These are phyloP conservation scores for Tetracladium maxilliforme DNA, from an alignment of 2,329 filamentous ascomycete genomes.

Conservation along the genomic window DNA sequence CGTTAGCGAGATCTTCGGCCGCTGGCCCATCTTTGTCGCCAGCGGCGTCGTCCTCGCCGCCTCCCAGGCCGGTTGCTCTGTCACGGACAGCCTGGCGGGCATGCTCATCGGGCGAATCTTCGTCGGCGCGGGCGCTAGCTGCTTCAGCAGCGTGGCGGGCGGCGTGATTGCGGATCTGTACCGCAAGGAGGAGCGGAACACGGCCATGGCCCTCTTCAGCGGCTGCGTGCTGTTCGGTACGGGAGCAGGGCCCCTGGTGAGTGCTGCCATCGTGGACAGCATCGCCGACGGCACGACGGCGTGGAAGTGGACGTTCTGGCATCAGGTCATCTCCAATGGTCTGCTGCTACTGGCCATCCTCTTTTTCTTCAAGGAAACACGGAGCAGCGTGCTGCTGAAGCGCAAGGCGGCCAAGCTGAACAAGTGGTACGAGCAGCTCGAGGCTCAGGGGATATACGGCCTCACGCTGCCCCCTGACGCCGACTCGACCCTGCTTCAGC, in stretches of 20 bases:
- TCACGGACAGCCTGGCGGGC: constrained; percentile 53
- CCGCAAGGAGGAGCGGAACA: constrained; percentile 64
- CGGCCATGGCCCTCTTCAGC: constrained; percentile 82
- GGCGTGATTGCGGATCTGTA: constrained; percentile 83
- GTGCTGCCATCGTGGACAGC: constrained; percentile 53
- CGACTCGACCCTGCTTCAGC: too few relatives aligned
- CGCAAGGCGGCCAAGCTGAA: constrained; percentile 64
- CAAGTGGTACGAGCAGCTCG: constrained; percentile 61
- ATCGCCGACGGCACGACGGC: too few relatives aligned
- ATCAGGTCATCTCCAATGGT: constrained; percentile 59
- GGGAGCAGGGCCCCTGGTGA: constrained; percentile 61
- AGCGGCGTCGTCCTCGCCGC: constrained; percentile 58
- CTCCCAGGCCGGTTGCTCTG: constrained; percentile 59
- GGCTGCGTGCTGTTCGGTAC: constrained; percentile 66
- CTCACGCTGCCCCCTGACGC: constrained; percentile 25
- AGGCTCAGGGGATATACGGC: constrained; percentile 44
- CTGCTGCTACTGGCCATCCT: constrained; percentile 49
- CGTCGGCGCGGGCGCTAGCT: constrained; percentile 61
- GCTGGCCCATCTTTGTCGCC: constrained; percentile 66
- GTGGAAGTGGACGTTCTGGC: constrained; percentile 85
- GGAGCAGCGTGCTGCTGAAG: constrained; percentile 66
- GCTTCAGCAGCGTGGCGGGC: constrained; percentile 82
- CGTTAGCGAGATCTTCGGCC: constrained; percentile 76
- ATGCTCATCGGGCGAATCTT: constrained; percentile 67
- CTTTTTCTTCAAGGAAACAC: constrained; percentile 65